Conservation (phyloP, 805 yeast species). For the Schwanniomyces sp. region DNA sequence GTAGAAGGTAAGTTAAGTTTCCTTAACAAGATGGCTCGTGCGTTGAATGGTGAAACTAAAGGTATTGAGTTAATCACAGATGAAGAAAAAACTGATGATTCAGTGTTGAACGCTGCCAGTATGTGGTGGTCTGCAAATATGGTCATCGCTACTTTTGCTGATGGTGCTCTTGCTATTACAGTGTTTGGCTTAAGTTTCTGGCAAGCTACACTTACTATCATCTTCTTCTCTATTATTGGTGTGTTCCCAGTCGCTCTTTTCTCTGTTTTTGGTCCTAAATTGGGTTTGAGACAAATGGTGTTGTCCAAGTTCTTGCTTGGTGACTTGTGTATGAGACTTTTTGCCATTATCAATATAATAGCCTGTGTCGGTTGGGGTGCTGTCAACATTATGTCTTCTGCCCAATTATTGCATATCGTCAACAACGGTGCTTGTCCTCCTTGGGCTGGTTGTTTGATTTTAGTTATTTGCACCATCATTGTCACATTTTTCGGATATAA, state of each 20-base stretch:
- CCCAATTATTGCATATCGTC: constrained; percentile 77
- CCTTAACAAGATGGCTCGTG: constrained; percentile 31
- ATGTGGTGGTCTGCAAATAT: constrained; percentile 93
- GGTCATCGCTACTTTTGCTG: constrained; percentile 78
- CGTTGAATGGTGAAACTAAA: constrained; percentile 47
- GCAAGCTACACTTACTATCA: constrained; percentile 62
- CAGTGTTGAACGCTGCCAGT: constrained; percentile 68
- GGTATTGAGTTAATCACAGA: constrained; percentile 84
- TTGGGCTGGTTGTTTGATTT: constrained; percentile 85
- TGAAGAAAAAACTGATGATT: constrained; percentile 69
- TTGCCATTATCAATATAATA: constrained; percentile 72
- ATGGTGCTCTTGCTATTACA: constrained; percentile 65
- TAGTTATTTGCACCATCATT: constrained; percentile 64
- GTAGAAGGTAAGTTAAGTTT: constrained; percentile 20
- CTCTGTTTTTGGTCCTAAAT: constrained; percentile 78
- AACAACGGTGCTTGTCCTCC: constrained; percentile 71
- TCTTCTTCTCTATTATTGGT: constrained; percentile 76
- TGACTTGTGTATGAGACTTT: constrained; percentile 69
- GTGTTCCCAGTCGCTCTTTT: constrained; percentile 77
- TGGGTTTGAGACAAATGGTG: constrained; percentile 88
- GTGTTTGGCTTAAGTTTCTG: constrained; percentile 71
- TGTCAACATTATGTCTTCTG: constrained; percentile 86
- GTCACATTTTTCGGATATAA: constrained; percentile 85
- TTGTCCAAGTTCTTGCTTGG: constrained; percentile 79
- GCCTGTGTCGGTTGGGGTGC: constrained; percentile 97